Percentiles rank a stretch among this genome's conserved stretches.
Evolutionary conservation across 495 filamentous ascomycete species (phyloP).

Genomic region (Cercophora scortea): DNA sequence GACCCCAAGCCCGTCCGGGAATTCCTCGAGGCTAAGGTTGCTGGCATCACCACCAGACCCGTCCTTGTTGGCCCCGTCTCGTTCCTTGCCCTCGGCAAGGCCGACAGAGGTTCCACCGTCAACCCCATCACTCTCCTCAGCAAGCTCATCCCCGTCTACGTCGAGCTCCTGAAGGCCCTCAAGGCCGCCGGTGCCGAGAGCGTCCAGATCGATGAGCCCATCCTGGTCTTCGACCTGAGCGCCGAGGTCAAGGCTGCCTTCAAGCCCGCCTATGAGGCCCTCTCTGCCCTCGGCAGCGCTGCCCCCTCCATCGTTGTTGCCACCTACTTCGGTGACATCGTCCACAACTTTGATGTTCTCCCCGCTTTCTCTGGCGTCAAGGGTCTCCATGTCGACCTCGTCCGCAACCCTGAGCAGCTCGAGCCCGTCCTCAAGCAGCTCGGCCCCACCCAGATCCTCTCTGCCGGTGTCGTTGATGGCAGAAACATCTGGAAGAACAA

Average conservation of each 20-base stretch:
- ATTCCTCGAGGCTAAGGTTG: slow-evolving; percentile 95
- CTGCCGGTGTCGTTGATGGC: slow-evolving; percentile 91
- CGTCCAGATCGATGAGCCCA: slow-evolving; percentile 96
- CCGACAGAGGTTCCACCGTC: slow-evolving; percentile 86
- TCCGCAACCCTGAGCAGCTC: slow-evolving; percentile 95
- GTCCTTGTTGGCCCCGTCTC: slow-evolving; percentile 93
- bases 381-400: slow-evolving; percentile 88
- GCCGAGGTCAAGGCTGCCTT: slow-evolving; percentile 88
- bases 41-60: slow-evolving; percentile 84
- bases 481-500: slow-evolving; percentile 99
- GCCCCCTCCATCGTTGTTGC: slow-evolving; percentile 77
- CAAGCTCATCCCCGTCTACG: slow-evolving; percentile 86
- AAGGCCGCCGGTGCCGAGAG: slow-evolving; percentile 91
- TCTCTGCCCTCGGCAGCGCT: slow-evolving; percentile 64
- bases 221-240: slow-evolving; percentile 87
- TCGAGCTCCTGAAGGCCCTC: slow-evolving; percentile 79
- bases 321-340: slow-evolving; percentile 98
- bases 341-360: slow-evolving; percentile 93
- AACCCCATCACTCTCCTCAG: slow-evolving; percentile 87
- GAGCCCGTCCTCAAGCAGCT: slow-evolving; percentile 88
- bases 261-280: slow-evolving; percentile 92
- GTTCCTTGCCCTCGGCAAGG: slow-evolving; percentile 93
- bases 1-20: slow-evolving; percentile 90
- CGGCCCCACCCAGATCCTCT: slow-evolving; percentile 80
- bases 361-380: slow-evolving; percentile 55